Evolutionary conservation across 2,329 filamentous ascomycete genomes (phyloP).

Genomic region (Trichoderma hamatum): DNA sequence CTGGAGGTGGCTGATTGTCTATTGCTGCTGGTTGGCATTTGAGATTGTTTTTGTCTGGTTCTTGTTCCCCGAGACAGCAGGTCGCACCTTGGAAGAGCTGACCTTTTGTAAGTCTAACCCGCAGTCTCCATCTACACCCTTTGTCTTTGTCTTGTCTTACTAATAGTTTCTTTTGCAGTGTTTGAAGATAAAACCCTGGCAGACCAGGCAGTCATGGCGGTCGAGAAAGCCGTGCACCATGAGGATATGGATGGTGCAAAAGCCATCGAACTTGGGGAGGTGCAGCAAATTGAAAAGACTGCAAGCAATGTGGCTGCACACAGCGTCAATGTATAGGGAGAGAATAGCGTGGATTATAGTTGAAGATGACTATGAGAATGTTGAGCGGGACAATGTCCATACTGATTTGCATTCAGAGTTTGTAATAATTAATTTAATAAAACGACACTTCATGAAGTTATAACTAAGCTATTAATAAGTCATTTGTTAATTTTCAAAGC

Average conservation of each 20-base stretch:
- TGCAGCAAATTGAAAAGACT: constrained; percentile 2
- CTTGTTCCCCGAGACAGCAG: constrained; percentile 12
- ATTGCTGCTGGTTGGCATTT: constrained; percentile 12
- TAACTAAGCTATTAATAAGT: background rate
- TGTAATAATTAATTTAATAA: background rate
- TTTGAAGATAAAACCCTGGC: constrained; percentile 2
- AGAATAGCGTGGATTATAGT: background rate
- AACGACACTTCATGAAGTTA: background rate
- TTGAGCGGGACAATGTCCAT: background rate
- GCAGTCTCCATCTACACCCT: background rate
- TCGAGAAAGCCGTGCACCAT: constrained; percentile 10
- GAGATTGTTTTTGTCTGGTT: constrained; percentile 11
- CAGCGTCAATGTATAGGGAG: background rate
- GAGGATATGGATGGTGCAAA: background rate
- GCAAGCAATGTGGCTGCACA: background rate
- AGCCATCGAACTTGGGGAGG: constrained; percentile 6
- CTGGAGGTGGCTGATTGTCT: constrained; percentile 16
- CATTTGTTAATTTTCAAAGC: no score
- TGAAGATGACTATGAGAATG: background rate
- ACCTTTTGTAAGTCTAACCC: background rate
- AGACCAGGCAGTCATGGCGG: constrained; percentile 6
- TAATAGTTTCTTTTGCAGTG: background rate
- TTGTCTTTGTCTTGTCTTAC: background rate
- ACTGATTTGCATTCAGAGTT: background rate
- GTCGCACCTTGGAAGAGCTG: constrained; percentile 8